phyloP scores from a whole-genome alignment of 352 stramenopile species.

The Chrysophaeum taylorii region DNA sequence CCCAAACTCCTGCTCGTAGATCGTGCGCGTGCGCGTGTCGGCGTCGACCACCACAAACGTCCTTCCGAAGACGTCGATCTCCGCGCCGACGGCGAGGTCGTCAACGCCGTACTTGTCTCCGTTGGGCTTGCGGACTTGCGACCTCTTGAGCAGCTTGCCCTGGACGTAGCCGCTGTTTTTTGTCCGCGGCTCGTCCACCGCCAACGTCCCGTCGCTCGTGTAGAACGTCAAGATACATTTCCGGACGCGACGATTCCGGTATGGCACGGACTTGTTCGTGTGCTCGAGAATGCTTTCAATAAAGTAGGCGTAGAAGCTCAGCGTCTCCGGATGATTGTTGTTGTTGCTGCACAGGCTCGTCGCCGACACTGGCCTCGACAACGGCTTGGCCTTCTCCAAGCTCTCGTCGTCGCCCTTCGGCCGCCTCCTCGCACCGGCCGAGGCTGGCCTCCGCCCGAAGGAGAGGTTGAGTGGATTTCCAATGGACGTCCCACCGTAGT shows the following conservation, averaged over 20 bases:
- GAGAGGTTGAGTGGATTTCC: slow-evolving; percentile 11
- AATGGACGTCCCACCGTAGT: too few species aligned
- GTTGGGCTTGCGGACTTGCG: slow-evolving; percentile 22
- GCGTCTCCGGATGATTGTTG: slow-evolving; percentile 17
- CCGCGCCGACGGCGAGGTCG: slow-evolving; percentile 63
- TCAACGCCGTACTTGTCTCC: slow-evolving; percentile 39
- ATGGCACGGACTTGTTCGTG: slow-evolving; percentile 38
- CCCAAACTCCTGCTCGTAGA: slow-evolving; percentile 49
- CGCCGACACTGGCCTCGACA: not conserved
- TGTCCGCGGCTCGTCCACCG: slow-evolving; percentile 48
- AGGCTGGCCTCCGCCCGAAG: not conserved
- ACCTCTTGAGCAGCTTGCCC: slow-evolving; percentile 46
- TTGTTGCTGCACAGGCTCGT: not conserved
- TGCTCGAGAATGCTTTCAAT: slow-evolving; percentile 55
- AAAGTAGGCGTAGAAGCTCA: slow-evolving; percentile 60
- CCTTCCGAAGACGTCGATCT: slow-evolving; percentile 62
- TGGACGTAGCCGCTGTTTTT: slow-evolving; percentile 60
- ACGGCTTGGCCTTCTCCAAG: not conserved
- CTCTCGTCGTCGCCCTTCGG: not conserved
- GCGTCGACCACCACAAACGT: slow-evolving; percentile 71
- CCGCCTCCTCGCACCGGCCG: not conserved
- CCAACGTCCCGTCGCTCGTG: slow-evolving; percentile 52
- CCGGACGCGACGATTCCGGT: slow-evolving; percentile 36
- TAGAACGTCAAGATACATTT: slow-evolving; percentile 55
- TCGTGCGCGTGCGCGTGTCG: slow-evolving; percentile 64